Conservation (phyloP, 2,329 filamentous ascomycete genomes). For the Stylonectria norvegica region DNA sequence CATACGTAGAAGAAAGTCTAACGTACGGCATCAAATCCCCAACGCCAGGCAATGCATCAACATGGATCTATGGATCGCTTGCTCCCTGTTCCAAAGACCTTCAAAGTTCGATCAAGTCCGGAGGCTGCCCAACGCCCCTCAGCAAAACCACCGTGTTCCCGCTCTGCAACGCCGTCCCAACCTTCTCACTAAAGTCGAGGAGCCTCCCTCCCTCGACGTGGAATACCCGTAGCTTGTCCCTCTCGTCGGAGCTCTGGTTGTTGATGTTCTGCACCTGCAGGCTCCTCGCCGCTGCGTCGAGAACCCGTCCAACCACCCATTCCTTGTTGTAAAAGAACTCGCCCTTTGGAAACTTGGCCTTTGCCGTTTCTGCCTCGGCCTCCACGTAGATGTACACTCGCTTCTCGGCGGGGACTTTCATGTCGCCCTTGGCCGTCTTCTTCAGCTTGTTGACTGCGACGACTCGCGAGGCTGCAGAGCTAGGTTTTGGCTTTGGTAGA, state of each 20-base stretch:
- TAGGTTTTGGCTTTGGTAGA: constrained; percentile 61
- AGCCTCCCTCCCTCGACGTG: constrained; percentile 87
- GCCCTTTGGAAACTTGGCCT: constrained; percentile 76
- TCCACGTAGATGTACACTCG: constrained; percentile 89
- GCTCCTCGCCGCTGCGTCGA: constrained; percentile 73
- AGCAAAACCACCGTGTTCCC: constrained; percentile 90
- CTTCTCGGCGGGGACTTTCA: constrained; percentile 75
- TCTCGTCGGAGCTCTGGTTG: constrained; percentile 71
- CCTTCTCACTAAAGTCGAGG: constrained; percentile 82
- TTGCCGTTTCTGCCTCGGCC: constrained; percentile 81
- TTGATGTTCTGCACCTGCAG: constrained; percentile 82
- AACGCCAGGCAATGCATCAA: constrained; percentile 2
- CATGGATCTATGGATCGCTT: neutral
- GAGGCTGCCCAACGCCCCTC: constrained; percentile 77
- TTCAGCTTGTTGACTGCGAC: constrained; percentile 76
- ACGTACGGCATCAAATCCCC: neutral
- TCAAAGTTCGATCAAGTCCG: constrained; percentile 61
- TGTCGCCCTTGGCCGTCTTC: constrained; percentile 84
- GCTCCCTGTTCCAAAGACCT: neutral
- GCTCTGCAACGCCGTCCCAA: constrained; percentile 68
- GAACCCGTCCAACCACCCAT: constrained; percentile 82
- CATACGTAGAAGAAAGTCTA: neutral
- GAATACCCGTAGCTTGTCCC: constrained; percentile 80
- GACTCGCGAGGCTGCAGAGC: constrained; percentile 60
- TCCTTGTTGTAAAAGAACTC: constrained; percentile 78